Conservation (phyloP, 129 eudicot genomes). For the Cynara cardunculus region DNA sequence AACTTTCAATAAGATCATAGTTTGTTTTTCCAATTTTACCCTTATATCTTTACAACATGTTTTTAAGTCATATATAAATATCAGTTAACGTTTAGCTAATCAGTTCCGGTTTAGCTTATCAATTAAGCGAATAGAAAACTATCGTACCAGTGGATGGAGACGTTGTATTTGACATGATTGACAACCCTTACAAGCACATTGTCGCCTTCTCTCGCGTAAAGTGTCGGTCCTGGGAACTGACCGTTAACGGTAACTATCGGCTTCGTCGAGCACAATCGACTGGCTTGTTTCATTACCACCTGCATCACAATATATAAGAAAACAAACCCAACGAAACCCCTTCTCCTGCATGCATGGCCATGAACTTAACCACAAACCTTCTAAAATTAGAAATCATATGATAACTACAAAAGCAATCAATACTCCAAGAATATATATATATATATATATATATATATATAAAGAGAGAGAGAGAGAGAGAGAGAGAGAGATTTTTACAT, state of each 20-base stretch:
- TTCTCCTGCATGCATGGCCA: slow-evolving; percentile 23
- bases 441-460: too few relatives aligned
- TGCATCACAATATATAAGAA: slow-evolving; percentile 12
- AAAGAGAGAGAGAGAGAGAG: too few relatives aligned
- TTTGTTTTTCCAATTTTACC: too few relatives aligned
- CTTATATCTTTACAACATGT: too few relatives aligned
- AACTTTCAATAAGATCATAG: too few relatives aligned
- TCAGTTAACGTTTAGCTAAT: too few relatives aligned
- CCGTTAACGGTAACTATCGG: slow-evolving; percentile 68
- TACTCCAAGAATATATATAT: not conserved
- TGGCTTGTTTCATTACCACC: slow-evolving; percentile 63
- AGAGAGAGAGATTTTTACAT: slow-evolving; percentile 21
- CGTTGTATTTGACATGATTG: slow-evolving; percentile 68
- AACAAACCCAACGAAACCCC: not conserved
- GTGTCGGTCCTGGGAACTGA: slow-evolving; percentile 68
- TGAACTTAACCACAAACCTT: not conserved
- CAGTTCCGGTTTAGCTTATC: too few relatives aligned
- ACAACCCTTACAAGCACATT: slow-evolving; percentile 62
- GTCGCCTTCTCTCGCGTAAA: slow-evolving; percentile 76
- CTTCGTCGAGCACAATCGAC: slow-evolving; percentile 60
- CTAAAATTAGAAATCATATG: not conserved
- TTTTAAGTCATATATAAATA: too few relatives aligned
- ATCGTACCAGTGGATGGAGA: slow-evolving; percentile 70
- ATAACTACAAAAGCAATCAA: not conserved
- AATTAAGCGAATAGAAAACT: too few relatives aligned